Base-by-base conservation (phyloP, 352 stramenopile species). In the Phytopythium ostracodes region DNA sequence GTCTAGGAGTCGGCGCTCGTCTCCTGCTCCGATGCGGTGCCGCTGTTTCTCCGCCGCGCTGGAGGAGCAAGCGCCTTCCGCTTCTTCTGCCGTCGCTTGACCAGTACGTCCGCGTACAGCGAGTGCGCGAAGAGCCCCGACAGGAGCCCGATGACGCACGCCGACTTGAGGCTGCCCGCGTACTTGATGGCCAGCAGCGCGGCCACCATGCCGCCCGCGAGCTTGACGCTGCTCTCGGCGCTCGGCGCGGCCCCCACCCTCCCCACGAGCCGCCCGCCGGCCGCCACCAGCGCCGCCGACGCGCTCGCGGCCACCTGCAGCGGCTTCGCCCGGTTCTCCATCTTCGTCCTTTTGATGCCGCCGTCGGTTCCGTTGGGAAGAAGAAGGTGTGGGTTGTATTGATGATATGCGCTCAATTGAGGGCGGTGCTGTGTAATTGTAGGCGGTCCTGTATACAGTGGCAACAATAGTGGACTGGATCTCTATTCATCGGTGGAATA, bases 91-190 rank as follows among this genome's bases (percentile, higher is more conserved):
- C 56, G 63, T 52, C 71, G 74, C 40, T 79, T 85, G 40, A 68
- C 72, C 54, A 91, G 60, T 59, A 91, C 79, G 38, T 91, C 82
- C 1, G 78, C 82, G 59, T 89, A 91, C 22, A 92, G 59, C 35
- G 80, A 89, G 60, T 92, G 83, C 4, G 80, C 73, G 49, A 89
- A 84, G 40, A 92, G 67, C 15, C 83, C 83, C 0, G 80, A 81
- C 35, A 92, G 62, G 22, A 92, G 46, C 1, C 83, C 83, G 29
- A 90, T 62, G 25, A 87, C 58, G 31, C 72, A 81, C 38, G 83
- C 83, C 1, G 83, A 81, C 47, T 75, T 79, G 38, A 92, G 59
- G 49, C 83, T 92, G 29, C 74, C 68, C 11, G 83, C 72, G 58
- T 80, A 90, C 54, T 79, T 76, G 59, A 87, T 70, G 22, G 83